phyloP scores from a whole-genome alignment of 2,329 filamentous ascomycete species.

The Sphaceloma murrayae region DNA sequence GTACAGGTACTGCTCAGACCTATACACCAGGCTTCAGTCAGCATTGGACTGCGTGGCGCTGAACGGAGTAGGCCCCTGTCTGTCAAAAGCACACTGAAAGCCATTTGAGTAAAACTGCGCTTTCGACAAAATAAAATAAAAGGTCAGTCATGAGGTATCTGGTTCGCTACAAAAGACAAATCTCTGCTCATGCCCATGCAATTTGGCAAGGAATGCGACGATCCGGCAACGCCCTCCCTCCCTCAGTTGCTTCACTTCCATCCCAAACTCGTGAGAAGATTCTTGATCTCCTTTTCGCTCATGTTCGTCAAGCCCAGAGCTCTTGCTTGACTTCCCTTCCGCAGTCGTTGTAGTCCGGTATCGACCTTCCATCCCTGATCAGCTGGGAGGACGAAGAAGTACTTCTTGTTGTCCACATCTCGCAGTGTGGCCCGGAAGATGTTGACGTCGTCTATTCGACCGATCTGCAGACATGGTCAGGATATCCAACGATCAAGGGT shows the following conservation, averaged over 20 bases:
- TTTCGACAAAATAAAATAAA: no score
- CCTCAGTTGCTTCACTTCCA: constrained; percentile 23
- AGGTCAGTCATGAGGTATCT: constrained; percentile 9
- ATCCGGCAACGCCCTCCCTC: background rate
- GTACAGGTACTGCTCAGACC: no score
- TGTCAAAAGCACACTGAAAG: no score
- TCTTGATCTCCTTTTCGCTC: constrained; percentile 36
- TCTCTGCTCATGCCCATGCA: constrained; percentile 5
- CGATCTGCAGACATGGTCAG: constrained; percentile 10
- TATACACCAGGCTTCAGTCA: no score
- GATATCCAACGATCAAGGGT: background rate
- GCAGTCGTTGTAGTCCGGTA: constrained; percentile 47
- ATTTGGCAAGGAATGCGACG: constrained; percentile 13
- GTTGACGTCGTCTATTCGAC: constrained; percentile 25
- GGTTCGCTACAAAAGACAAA: constrained; percentile 1
- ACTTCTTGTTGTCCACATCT: constrained; percentile 52
- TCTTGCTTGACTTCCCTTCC: constrained; percentile 47
- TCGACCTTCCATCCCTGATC: constrained; percentile 55
- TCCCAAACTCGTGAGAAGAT: constrained; percentile 29
- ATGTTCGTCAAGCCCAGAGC: constrained; percentile 45
- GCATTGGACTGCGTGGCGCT: no score
- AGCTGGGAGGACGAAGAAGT: constrained; percentile 51
- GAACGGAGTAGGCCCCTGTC: no score
- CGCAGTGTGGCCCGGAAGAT: constrained; percentile 49
- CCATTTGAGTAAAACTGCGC: no score